phyloP scores from a whole-genome alignment of 441 rosid genomes.

The Euphorbia celastroides region DNA sequence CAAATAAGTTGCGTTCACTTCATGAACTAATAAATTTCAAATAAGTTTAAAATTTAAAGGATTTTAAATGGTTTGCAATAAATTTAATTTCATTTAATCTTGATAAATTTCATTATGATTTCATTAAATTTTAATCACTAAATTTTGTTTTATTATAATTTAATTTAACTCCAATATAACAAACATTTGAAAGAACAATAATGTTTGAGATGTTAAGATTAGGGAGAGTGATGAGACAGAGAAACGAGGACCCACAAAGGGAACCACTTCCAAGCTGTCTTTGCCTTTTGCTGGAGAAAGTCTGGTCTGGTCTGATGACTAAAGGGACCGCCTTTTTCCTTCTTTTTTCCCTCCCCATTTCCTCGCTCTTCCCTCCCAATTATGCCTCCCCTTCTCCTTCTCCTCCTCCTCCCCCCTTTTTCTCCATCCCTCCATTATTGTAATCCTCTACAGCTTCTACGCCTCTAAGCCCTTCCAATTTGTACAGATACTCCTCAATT shows the following conservation, averaged over 20 bases:
- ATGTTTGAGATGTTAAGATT: neutral
- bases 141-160: too few species aligned
- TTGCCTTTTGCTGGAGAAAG: neutral
- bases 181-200: too few species aligned
- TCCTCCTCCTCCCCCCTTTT: neutral
- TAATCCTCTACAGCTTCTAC: neutral
- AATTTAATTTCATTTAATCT: too few species aligned
- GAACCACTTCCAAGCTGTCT: conserved; percentile 16
- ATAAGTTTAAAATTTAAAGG: too few species aligned
- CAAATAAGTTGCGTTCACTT: too few species aligned
- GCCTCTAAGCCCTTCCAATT: too few species aligned
- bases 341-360: neutral
- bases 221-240: neutral
- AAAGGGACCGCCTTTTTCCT: conserved; percentile 8
- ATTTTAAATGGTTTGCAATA: too few species aligned
- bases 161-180: too few species aligned
- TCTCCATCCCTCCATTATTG: neutral
- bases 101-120: too few species aligned
- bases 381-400: conserved; percentile 17
- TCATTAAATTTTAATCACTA: too few species aligned
- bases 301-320: neutral
- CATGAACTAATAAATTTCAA: too few species aligned
- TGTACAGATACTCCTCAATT: too few species aligned
- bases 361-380: conserved; percentile 13
- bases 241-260: conserved; percentile 2